Evolutionary conservation across 1,284 basidiomycete species (phyloP), one percentile per base, ranked within the genome.

Genomic region (Cryptococcus sp.): DNA sequence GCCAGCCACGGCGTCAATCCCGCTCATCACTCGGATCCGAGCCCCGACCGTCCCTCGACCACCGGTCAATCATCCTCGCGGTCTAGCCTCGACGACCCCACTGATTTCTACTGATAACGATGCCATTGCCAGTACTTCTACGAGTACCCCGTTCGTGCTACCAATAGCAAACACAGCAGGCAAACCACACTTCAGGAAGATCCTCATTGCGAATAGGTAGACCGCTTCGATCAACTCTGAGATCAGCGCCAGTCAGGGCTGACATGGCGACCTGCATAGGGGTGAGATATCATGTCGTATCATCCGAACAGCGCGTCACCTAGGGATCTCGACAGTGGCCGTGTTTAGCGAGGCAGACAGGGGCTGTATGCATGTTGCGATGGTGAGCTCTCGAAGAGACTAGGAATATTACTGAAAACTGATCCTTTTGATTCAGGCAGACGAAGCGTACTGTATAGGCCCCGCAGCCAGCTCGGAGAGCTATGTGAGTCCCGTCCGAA

Each of bases 241-340:
- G 7, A 13, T 1, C 19, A 17, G 62, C 50, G 30, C 8, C 8
- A 23, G 27, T 47, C 17, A 48, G 1, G 1, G 40, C 46, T 58
- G 40, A 63, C 52, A 19, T 19, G 40, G 2, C 1, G 50, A 35
- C 23, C 41, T 17, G 19, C n/a, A 5, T 42, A 77, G 66, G 55
- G 94, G 94, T 43, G 94, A 97, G 79, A 97, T 97, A 62, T 93
- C 93, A 7, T 95, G 93, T 75, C 86, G 94, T 46, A 90, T 97
- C 52, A 95, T 96, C 55, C 86, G 90, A 20, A 96, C 93, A 0
- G 91, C 91, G 6, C 86, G 83, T 74, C 88, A 88, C 69, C 82
- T 96, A 1, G 93, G 93, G 0, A 88, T 97, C 69, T 86, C 85
- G 81, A 93, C 91, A 0, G 93, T 96, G 17, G 93, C 93, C 1